Base-by-base conservation (phyloP, 1,139 yeast species). In the Hansenula anomala region DNA sequence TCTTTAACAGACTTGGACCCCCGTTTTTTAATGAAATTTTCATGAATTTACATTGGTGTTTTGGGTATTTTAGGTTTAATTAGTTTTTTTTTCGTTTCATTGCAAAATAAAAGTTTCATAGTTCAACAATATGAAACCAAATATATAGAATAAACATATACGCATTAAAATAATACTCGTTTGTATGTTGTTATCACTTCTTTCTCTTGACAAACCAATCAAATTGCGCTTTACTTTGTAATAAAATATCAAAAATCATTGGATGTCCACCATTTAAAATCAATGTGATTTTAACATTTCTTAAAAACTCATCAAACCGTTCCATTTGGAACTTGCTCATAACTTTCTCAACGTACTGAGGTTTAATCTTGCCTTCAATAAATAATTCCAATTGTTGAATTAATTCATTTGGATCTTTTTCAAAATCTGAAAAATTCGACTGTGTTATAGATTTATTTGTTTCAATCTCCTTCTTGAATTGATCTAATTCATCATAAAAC, bases 221-320 rank as follows among this genome's bases (percentile, higher is more conserved):
- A 36, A 36, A 36, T 12, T 31, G 29, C 18, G 18, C 15, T 15
- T 36, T 36, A 16, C 34, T 30, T 45, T 48, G 39, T 11, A 37
- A 22, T 12, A 70, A 49, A 3, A 69, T 52, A 45, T 70, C 76
- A 43, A 71, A 59, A 9, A 67, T 60, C 42, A 69, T 69, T 8
- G 68, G 52, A 45, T 71, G 72, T 1, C 74, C 74, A 14, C 73
- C 73, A 41, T 69, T 71, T 28, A 69, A 48, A 30, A 56, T 51
- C 33, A 71, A 48, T 0, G 71, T 63, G 15, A 61, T 55, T 42
- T 61, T 61, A 31, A 71, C 60, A 33, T 66, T 69, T 20, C 57
- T 54, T 13, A 66, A 52, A 40, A 71, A 64, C 35, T 62, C 66
- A 28, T 64, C 54, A 45, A 65, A 69, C 35, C 59, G 49, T 31